phyloP scores from a whole-genome alignment of 164 flowering plant genomes.

The Magnolia officinalis region DNA sequence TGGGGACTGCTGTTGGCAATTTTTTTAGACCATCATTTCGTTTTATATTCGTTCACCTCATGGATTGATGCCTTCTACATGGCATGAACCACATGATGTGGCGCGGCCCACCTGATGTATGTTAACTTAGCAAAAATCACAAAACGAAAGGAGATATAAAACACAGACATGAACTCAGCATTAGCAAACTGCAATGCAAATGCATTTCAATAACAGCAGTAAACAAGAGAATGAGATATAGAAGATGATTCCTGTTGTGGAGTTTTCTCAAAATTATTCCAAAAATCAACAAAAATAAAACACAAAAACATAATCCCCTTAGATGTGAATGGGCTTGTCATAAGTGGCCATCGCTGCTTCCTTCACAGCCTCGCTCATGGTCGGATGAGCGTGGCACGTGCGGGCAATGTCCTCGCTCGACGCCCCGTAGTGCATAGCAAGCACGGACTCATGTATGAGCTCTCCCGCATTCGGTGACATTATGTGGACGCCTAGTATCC shows the following conservation, averaged over 20 bases:
- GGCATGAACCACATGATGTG: too few species aligned
- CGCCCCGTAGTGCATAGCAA: constrained; percentile 73
- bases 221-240: background rate
- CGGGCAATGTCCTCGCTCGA: constrained; percentile 84
- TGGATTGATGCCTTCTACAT: too few species aligned
- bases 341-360: constrained; percentile 99
- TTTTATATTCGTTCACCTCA: too few species aligned
- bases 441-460: constrained; percentile 74
- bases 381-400: constrained; percentile 93
- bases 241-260: background rate
- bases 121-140: too few species aligned
- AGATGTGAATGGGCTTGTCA: constrained; percentile 93
- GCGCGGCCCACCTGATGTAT: too few species aligned
- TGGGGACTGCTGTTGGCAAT: too few species aligned
- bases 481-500: constrained; percentile 75
- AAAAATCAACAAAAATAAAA: background rate
- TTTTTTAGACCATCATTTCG: too few species aligned
- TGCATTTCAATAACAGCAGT: too few species aligned
- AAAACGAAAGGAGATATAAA: too few species aligned
- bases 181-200: too few species aligned
- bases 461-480: constrained; percentile 83
- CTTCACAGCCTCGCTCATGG: constrained; percentile 93
- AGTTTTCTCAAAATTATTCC: constrained; percentile 9
- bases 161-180: too few species aligned
- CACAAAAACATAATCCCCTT: constrained; percentile 4